Evolutionary conservation across 176 grass and related monocot species (phyloP), one percentile per base, ranked within the genome.

Genomic region (Typha latifolia): DNA sequence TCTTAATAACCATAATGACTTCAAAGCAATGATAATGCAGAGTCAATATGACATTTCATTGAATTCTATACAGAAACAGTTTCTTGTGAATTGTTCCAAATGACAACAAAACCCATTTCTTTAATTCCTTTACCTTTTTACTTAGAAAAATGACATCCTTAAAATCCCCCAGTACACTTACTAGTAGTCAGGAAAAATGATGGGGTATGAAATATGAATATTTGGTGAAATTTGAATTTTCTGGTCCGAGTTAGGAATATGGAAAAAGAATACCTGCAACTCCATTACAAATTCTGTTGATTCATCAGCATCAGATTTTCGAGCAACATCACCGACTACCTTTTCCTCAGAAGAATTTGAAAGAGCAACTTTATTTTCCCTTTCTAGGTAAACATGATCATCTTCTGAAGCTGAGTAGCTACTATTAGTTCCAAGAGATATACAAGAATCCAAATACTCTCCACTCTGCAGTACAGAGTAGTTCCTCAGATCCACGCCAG

Each of bases 391-490:
- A 31, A 97, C 93, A 62, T 66, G 53, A n/a, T 97, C 85, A 70
- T 74, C 68, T 82, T 80, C 76, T 70, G 93, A 97, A 71, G 77
- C 85, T 86, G 88, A 97, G 86, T 92, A 97, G 49, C 72, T 84
- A 78, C 88, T 84, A 80, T 89, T 75, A 64, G 82, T 85, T 63
- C 80, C 93, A 24, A 97, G 88, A 78, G 70, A 89, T 73, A 87
- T 78, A 68, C 88, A 92, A 12, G 93, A 97, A 77, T 92, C 88
- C 76, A 97, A 72, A 86, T 89, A 97, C 73, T 92, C 85, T 32
- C 93, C 93, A 78, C 84, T 86, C 93, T 97, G 71, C 49, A 34
- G 72, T 24, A 84, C 80, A 62, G 52, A 70, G 63, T 86, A 49
- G 14, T 29, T 68, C 71, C 59, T 62, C 76, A 34, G 76, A 51